Evolutionary conservation across 108 stramenopile genomes (phyloP), one percentile per base, ranked within the genome.

Genomic region (Nannochloropsis salina): DNA sequence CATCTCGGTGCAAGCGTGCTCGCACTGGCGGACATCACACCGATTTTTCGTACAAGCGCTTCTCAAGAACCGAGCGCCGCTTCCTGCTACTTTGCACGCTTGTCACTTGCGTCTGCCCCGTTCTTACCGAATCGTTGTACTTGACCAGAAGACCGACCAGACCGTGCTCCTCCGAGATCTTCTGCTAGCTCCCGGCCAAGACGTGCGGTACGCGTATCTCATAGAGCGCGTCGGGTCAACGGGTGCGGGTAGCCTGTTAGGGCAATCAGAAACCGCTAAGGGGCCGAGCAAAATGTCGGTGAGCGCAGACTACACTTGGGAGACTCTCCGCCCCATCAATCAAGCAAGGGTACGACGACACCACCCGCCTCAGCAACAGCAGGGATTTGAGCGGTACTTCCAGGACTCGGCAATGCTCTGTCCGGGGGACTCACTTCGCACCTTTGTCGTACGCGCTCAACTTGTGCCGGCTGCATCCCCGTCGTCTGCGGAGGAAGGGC

Each of bases 21-120:
- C 61, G 2, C 61, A 74, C 61, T 74, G 61, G 61, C 61, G n/a
- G 1, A n/a, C 61, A 15, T 74, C 61, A 15, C 61, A n/a, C n/a
- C 61, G 61, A n/a, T 74, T n/a, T n/a, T 74, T 74, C 61, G 61
- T 74, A 15, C 61, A 74, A 74, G 61, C n/a, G 20, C 61, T 74
- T 4, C 61, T 74, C 61, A 15, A n/a, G 6, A 74, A 74, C 61
- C 61, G 61, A 15, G 61, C 61, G 6, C 61, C 61, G 20, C n/a
- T 74, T n/a, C 61, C 61, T 74, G 61, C n/a, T n/a, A 6, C 8
- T n/a, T n/a, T 74, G 20, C 61, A 74, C 8, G 61, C 61, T 15
- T 74, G 61, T 74, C 61, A 8, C 61, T n/a, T 74, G 15, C 61
- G 61, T n/a, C 61, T 74, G 20, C 8, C 61, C n/a, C 61, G 20